Base-by-base conservation (phyloP, 2,329 filamentous ascomycete genomes). In the Talaromyces sp. region DNA sequence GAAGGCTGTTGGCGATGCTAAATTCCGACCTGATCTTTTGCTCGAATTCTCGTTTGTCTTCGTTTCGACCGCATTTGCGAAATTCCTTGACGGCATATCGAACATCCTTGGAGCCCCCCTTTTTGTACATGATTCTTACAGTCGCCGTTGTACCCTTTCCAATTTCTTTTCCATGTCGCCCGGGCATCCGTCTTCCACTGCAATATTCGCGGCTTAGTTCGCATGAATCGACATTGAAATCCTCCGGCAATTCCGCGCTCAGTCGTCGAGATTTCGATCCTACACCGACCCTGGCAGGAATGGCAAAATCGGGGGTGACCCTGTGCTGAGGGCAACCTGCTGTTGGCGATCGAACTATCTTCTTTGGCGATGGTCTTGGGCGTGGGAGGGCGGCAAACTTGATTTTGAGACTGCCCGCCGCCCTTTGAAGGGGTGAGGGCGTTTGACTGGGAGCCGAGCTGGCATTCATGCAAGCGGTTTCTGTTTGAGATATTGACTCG, bases 1-100 rank as follows among this genome's bases (percentile, higher is more conserved):
- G 85, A 63, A 93, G 78, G 66, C 89, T 91, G 79, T 93, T 93
- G 63, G 90, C 90, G 66, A 96, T 92, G 73, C 88, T 91, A 77
- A 87, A 96, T 73, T 96, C 92, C 1, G 90, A 93, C 75, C 93
- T 96, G 79, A 96, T 90, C 80, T 96, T 95, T 76, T 91, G 88
- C 66, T 90, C 85, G 73, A 96, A 96, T 57, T 95, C 90, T 32
- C 86, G 83, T 64, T 85, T 80, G 10, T 84, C 86, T 72, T 96
- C 92, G 47, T 83, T 81, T 36, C 83, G 81, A 39, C 86, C 86
- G 73, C 90, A 89, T 65, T 85, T 84, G 11, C 91, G 86, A 73
- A 96, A 96, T 70, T 95, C 90, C 77, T 96, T 96, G 67, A 96
- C 91, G 0, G 92, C 92, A 66, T 89, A 93, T 25, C 57, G 58